Percentiles rank a stretch among this genome's conserved stretches.
Conservation (phyloP, 495 filamentous ascomycete genomes). For the Trichoderma orchidacearum region DNA sequence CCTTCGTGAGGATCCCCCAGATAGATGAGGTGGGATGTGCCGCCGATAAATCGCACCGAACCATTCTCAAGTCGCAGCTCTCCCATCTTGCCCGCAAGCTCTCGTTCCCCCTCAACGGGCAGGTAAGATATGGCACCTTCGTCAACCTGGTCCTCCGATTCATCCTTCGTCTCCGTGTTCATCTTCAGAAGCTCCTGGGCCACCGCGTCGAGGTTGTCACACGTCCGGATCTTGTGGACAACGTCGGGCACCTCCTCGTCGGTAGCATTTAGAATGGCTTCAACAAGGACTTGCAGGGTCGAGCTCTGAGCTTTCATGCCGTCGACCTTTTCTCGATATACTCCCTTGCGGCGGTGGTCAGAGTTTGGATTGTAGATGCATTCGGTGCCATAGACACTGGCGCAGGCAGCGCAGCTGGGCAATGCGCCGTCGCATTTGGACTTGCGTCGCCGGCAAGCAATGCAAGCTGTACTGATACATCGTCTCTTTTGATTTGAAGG, state of each 20-base stretch:
- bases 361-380: constrained; percentile 93
- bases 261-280: constrained; percentile 81
- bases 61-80: constrained; percentile 80
- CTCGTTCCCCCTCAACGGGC: constrained; percentile 62
- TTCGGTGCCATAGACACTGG: constrained; percentile 86
- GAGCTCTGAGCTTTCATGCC: constrained; percentile 75
- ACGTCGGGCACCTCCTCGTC: constrained; percentile 72
- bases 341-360: constrained; percentile 90
- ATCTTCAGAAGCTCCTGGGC: constrained; percentile 59
- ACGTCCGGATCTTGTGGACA: constrained; percentile 76
- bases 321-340: constrained; percentile 91
- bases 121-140: constrained; percentile 23
- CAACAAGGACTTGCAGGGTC: constrained; percentile 80
- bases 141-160: constrained; percentile 18
- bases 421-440: constrained; percentile 93
- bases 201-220: constrained; percentile 81
- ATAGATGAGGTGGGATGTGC: constrained; percentile 88
- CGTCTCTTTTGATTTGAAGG: constrained; percentile 54
- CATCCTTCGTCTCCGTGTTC: background rate
- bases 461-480: constrained; percentile 88
- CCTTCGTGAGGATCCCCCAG: constrained; percentile 40
- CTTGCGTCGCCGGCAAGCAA: constrained; percentile 81
- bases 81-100: constrained; percentile 86
- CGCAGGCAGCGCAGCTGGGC: constrained; percentile 86
- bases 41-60: constrained; percentile 82